Base-by-base conservation (phyloP, 257 asterid species). In the Solanum clarkiae region DNA sequence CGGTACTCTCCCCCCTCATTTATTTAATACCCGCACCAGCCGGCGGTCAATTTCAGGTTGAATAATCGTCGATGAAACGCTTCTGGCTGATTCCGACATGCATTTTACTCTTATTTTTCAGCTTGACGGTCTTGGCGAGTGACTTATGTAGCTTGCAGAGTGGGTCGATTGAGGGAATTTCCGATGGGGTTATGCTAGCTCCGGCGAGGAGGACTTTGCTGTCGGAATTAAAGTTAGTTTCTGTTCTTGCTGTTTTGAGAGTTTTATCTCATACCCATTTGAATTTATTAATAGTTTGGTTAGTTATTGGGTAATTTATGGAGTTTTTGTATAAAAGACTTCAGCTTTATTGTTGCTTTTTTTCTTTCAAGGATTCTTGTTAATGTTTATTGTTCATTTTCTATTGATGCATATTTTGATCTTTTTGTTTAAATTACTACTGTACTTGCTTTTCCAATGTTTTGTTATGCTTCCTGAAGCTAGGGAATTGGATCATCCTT, bases 161-260 rank as follows among this genome's bases (percentile, higher is more conserved):
- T 65, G 88, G 80, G 71, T 42, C 88, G 40, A 63, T 80, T 80
- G 87, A 81, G 40, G 72, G 84, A 80, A 62, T 84, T 32, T 72
- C 88, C 60, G 84, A 85, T 88, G 90, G 80, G 54, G 86, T 22
- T 82, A 62, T 62, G 26, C 86, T 68, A 49, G 72, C 93, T 36
- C 91, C 95, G 8, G 91, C 88, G 20, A 92, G 94, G 63, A 93
- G 98, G 81, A 14, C 85, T 77, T 86, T 94, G 84, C 70, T 91
- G 86, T 88, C 94, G 2, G 94, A 89, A 57, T 60, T 90, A 4
- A 71, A 87, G 98, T 92, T 56, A 87, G 97, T 82, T 81, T 16
- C 14, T 14, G 14, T 70, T 56, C 13, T 63, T 65, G 47, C 12
- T 68, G 1, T 63, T 36, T 63, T 45, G 4, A 20, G 53, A 74